Evolutionary conservation across 208 protist genomes (phyloP).

Genomic region (Novymonas esmeraldas): DNA sequence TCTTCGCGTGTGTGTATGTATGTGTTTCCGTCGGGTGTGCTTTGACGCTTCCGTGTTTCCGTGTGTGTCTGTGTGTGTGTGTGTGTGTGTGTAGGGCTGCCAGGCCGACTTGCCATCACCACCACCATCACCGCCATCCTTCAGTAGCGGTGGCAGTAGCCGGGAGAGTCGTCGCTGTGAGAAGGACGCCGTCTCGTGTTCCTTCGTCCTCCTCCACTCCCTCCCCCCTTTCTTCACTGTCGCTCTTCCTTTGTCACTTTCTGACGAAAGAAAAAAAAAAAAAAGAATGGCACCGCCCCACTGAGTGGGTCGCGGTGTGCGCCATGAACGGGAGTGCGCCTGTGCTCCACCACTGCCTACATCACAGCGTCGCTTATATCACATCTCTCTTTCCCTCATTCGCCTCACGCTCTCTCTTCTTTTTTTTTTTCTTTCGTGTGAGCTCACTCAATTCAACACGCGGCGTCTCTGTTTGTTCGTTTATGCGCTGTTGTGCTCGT

Average conservation of each 20-base stretch:
- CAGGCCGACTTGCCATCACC: background rate
- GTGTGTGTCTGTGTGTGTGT: background rate
- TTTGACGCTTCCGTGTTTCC: background rate
- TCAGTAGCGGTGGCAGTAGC: too few species aligned
- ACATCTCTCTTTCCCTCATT: background rate
- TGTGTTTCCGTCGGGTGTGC: background rate
- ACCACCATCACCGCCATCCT: background rate
- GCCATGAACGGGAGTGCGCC: too few species aligned
- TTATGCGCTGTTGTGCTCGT: background rate
- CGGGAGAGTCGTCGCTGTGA: too few species aligned
- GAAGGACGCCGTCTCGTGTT: too few species aligned
- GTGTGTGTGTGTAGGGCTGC: background rate
- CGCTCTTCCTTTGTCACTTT: too few species aligned
- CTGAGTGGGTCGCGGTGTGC: too few species aligned
- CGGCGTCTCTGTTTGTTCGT: background rate
- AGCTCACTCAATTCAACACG: background rate
- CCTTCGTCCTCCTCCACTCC: too few species aligned
- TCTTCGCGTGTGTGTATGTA: too few species aligned
- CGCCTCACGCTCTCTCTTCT: background rate
- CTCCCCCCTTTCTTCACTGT: too few species aligned
- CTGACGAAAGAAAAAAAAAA: too few species aligned
- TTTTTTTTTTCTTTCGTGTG: background rate
- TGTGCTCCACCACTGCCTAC: background rate
- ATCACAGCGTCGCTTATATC: background rate
- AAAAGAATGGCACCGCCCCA: too few species aligned